Conservation (phyloP, 805 yeast species). For the Alloascoidea africana region DNA sequence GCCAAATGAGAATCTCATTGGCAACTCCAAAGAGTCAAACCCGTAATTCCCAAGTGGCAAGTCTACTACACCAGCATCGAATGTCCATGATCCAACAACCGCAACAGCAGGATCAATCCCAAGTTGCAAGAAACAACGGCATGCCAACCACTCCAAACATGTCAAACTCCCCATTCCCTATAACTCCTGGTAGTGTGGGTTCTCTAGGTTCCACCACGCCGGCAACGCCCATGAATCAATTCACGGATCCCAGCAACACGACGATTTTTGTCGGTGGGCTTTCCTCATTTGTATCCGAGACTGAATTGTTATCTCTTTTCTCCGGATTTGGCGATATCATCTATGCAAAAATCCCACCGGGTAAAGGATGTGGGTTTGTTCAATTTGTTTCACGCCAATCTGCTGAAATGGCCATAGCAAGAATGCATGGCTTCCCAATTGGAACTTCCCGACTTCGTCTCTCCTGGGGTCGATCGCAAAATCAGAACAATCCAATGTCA, state of each 20-base stretch:
- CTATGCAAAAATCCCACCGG: conserved; percentile 67
- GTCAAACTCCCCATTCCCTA: conserved; percentile 10
- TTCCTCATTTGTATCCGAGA: conserved; percentile 38
- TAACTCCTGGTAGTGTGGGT: too few species aligned
- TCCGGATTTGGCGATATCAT: conserved; percentile 60
- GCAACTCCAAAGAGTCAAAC: conserved; percentile 42
- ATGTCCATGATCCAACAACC: neutral
- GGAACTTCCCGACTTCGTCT: conserved; percentile 72
- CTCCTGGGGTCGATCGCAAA: conserved; percentile 89
- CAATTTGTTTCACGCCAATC: conserved; percentile 63
- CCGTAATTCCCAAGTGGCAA: neutral
- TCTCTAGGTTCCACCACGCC: too few species aligned
- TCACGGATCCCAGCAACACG: conserved; percentile 71
- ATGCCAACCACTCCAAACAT: neutral
- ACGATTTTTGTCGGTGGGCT: conserved; percentile 60
- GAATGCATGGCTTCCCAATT: conserved; percentile 83
- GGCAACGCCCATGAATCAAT: too few species aligned
- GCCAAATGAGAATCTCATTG: conserved; percentile 65
- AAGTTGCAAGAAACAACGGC: too few species aligned
- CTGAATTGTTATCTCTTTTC: conserved; percentile 45
- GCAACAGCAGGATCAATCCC: neutral
- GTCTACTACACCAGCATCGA: neutral
- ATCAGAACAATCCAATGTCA: too few species aligned
- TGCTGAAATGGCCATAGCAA: conserved; percentile 75
- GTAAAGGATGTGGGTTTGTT: conserved; percentile 79